Conservation (phyloP, 1,284 basidiomycete genomes). For the Apiotrichum veenhuisii region DNA sequence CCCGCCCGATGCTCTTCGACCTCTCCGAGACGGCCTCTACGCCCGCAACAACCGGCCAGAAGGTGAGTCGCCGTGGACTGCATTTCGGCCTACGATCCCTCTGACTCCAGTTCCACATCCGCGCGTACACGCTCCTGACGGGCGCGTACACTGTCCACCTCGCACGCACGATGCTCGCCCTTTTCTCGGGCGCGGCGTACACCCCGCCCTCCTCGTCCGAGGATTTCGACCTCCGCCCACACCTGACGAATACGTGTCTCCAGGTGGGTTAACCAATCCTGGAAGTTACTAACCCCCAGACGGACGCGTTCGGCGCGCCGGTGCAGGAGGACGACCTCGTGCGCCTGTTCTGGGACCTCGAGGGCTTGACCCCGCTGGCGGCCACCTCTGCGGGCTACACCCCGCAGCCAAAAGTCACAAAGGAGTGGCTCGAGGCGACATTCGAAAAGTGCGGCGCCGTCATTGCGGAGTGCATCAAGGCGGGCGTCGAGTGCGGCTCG, state of each 20-base stretch:
- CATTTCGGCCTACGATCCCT: too few relatives aligned
- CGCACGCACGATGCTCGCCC: conserved; percentile 74
- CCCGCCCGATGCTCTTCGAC: conserved; percentile 71
- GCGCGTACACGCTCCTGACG: conserved; percentile 84
- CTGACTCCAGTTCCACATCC: conserved; percentile 70
- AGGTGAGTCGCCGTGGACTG: conserved; percentile 54
- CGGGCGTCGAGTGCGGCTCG: conserved; percentile 67
- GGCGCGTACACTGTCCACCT: conserved; percentile 75
- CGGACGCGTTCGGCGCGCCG: conserved; percentile 55
- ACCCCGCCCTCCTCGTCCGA: conserved; percentile 44
- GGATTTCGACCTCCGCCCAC: conserved; percentile 63
- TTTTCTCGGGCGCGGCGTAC: conserved; percentile 75
- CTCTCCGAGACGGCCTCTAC: conserved; percentile 46
- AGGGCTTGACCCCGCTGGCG: conserved; percentile 57
- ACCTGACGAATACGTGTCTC: conserved; percentile 95
- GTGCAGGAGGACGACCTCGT: conserved; percentile 53
- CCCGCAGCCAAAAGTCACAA: conserved; percentile 38
- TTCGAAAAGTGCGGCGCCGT: conserved; percentile 63
- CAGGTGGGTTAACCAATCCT: conserved; percentile 54
- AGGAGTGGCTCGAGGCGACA: conserved; percentile 59
- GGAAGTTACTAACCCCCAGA: conserved; percentile 18
- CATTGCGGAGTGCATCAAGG: conserved; percentile 77
- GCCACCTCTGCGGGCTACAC: conserved; percentile 7
- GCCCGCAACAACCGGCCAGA: conserved; percentile 54
- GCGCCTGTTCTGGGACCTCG: conserved; percentile 69